phyloP scores from a whole-genome alignment of 108 stramenopile genomes.

The Skeletonema costatum region DNA sequence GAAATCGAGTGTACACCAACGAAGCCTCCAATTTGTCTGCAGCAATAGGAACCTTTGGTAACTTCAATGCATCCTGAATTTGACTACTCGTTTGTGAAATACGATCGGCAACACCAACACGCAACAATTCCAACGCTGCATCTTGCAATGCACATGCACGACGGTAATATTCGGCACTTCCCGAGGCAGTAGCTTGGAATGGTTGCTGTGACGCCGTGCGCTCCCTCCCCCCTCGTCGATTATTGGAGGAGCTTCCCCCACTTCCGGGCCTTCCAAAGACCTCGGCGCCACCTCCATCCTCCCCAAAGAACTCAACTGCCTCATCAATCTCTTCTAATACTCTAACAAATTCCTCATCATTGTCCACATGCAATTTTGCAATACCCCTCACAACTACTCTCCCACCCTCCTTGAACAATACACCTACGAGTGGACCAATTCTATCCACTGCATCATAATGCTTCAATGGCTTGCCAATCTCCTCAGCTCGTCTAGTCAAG shows the following conservation, averaged over 20 bases:
- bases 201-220: neutral
- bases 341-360: conserved; percentile 56
- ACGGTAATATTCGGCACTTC: conserved; percentile 79
- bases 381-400: conserved; percentile 65
- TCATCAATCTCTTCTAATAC: conserved; percentile 78
- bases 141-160: conserved; percentile 84
- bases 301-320: conserved; percentile 79
- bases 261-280: conserved; percentile 37
- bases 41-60: conserved; percentile 61
- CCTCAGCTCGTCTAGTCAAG: conserved; percentile 71
- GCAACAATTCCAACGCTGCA: conserved; percentile 75
- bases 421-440: conserved; percentile 75
- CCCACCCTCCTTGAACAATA: conserved; percentile 70
- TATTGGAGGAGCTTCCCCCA: neutral
- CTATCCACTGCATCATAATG: conserved; percentile 89
- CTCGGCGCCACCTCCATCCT: conserved; percentile 55
- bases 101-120: conserved; percentile 85
- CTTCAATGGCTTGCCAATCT: conserved; percentile 82
- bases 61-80: conserved; percentile 64
- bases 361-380: conserved; percentile 83
- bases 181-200: conserved; percentile 37
- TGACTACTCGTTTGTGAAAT: conserved; percentile 68
- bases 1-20: conserved; percentile 85
- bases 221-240: neutral
- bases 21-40: conserved; percentile 88